Evolutionary conservation across 2,329 filamentous ascomycete genomes (phyloP), one percentile per base, ranked within the genome.

Genomic region (Fusarium duplospermum): DNA sequence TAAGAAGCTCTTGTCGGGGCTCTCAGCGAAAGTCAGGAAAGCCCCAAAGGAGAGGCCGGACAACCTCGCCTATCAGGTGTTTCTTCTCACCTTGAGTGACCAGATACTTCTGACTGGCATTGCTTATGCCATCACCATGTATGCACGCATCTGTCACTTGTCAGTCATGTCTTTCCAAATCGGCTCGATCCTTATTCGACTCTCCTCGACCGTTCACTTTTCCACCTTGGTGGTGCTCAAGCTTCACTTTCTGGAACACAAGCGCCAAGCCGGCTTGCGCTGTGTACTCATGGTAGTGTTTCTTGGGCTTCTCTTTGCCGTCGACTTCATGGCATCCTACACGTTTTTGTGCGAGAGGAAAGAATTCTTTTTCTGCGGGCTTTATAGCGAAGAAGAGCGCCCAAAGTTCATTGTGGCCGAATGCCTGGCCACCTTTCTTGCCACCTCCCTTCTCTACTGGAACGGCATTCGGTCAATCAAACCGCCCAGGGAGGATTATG

Each of bases 1-100:
- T 36, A 52, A 74, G 50, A 74, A 65, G 50, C 57, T 65, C 18
- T 58, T 74, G 13, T 60, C 40, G 14, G 62, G 42, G 47, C 42
- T 64, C 18, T 58, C 22, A 14, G 42, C 42, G 22, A 47, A 58
- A 29, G 66, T 62, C 36, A 40, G 18, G 36, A 40, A 40, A 40
- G 18, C 36, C 36, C 59, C 71, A 22, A 63, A 60, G 13, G 60
- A 71, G 16, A 38, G 36, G 16, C 71, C 63, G 1, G 50, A 60
- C 13, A 74, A 74, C 56, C 63, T 73, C 36, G 67, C 67, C 4
- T 73, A 73, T 9, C 67, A 74, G 24, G 40, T 52, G n/a, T 59
- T 73, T 35, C 60, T 74, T 3, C 71, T 74, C 13, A 52, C 38
- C 10, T 33, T 73, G n/a, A 74, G 71, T n/a, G 67, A 74, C 13